Evolutionary conservation across 2,329 filamentous ascomycete genomes (phyloP).

Genomic region (Fusarium redolens): DNA sequence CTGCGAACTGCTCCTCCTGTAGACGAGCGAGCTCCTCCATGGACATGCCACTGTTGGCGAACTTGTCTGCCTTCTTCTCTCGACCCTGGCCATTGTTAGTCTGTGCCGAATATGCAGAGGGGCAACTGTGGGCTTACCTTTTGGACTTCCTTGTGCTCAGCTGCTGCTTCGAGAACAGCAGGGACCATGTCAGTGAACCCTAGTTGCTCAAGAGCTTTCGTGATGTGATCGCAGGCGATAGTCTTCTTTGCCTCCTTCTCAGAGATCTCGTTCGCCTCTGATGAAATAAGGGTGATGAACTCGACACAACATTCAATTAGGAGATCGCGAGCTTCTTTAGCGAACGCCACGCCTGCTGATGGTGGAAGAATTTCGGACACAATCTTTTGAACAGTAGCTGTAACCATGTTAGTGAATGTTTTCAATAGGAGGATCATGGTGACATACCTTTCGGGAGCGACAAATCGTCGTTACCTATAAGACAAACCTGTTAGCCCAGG

Average conservation of each 20-base stretch:
- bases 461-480: constrained; percentile 70
- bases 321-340: constrained; percentile 93
- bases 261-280: constrained; percentile 97
- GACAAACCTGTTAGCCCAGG: constrained; percentile 48
- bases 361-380: constrained; percentile 91
- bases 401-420: constrained; percentile 41
- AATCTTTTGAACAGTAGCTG: constrained; percentile 82
- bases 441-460: constrained; percentile 72
- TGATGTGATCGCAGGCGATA: constrained; percentile 97
- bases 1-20: constrained; percentile 91
- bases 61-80: constrained; percentile 97
- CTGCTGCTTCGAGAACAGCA: constrained; percentile 86
- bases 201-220: constrained; percentile 90
- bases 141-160: constrained; percentile 91
- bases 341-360: constrained; percentile 82
- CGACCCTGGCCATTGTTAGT: constrained; percentile 74
- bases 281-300: constrained; percentile 98
- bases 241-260: constrained; percentile 99
- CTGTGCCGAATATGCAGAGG: constrained; percentile 39
- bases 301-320: constrained; percentile 99
- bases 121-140: constrained; percentile 70
- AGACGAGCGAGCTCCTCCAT: constrained; percentile 89
- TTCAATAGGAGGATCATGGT: neutral
- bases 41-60: constrained; percentile 91
- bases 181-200: constrained; percentile 94